Conservation (phyloP, 1,139 yeast genomes). For the Blastobotrys capitulatus region DNA sequence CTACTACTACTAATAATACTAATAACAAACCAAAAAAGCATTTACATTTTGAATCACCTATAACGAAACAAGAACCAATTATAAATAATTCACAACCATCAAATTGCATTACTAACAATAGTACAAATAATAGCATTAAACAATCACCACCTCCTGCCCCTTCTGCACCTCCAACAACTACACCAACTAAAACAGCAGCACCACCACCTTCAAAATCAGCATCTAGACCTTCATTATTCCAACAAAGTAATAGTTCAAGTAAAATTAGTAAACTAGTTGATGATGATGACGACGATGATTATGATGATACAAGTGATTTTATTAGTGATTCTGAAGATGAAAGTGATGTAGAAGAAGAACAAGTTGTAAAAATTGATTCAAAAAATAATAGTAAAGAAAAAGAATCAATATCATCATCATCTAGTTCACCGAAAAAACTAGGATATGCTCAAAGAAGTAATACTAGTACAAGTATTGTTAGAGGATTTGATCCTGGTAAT, state of each 20-base stretch:
- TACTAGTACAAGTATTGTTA: conserved; percentile 39
- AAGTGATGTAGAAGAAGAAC: conserved; percentile 8
- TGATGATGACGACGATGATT: conserved; percentile 1
- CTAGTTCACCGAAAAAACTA: neutral
- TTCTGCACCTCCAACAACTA: too few species aligned
- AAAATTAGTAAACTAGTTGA: neutral
- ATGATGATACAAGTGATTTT: conserved; percentile 16
- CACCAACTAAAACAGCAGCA: too few species aligned
- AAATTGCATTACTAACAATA: too few species aligned
- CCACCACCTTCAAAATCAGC: too few species aligned
- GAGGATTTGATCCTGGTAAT: conserved; percentile 43
- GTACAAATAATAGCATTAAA: too few species aligned
- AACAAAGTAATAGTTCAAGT: neutral
- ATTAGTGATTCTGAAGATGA: conserved; percentile 16
- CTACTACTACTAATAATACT: neutral
- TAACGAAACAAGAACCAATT: too few species aligned
- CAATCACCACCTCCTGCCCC: too few species aligned
- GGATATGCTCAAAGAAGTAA: conserved; percentile 24
- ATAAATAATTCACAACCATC: too few species aligned
- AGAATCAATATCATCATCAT: neutral
- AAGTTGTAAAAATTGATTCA: neutral
- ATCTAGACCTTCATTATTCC: conserved; percentile 11
- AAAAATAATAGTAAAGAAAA: too few species aligned
- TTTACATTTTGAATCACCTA: too few species aligned
- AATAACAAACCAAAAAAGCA: neutral